Evolutionary conservation across 352 stramenopile genomes (phyloP), one percentile per base, ranked within the genome.

Genomic region (Pythium oligandrum): DNA sequence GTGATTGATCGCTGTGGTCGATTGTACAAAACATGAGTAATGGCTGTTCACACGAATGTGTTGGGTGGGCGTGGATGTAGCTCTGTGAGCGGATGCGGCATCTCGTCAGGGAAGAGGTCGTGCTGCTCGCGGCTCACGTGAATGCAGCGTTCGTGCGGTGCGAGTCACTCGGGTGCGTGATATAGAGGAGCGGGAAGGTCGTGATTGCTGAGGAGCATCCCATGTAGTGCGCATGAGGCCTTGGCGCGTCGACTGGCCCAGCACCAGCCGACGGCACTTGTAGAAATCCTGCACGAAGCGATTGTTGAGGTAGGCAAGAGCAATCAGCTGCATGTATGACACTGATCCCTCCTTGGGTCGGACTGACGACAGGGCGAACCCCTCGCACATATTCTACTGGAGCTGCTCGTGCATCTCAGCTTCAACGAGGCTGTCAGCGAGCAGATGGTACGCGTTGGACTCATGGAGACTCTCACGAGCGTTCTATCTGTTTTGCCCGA

Each of bases 391-490:
- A 57, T 70, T 33, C n/a, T 61, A 7, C 6, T 70, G 3, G 53
- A 66, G 31, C 35, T 63, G 43, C 46, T 66, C 12, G n/a, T 32
- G 11, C 40, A 60, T 11, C 44, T 70, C 47, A 59, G 52, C 11
- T 43, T 56, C 38, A 35, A 17, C 26, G n/a, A 34, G n/a, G 8
- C n/a, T 6, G 62, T 44, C 8, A 43, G 32, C 7, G 45, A 46
- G 9, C 40, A 33, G 12, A 51, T 66, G 3, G 33, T 57, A 5
- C 10, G 40, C 17, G n/a, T 31, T 0, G 53, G 57, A n/a, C 7
- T 70, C 9, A 40, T 66, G 6, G 59, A 56, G 17, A 66, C 57
- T 7, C 32, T 70, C 34, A 17, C 60, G 11, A 35, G 57, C 49
- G 37, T 62, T 4, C 44, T 66, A 6, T 53, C 57, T 3, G n/a